Evolutionary conservation across 2,329 filamentous ascomycete species (phyloP), one percentile per base, ranked within the genome.

Genomic region (Fusarium luffae): DNA sequence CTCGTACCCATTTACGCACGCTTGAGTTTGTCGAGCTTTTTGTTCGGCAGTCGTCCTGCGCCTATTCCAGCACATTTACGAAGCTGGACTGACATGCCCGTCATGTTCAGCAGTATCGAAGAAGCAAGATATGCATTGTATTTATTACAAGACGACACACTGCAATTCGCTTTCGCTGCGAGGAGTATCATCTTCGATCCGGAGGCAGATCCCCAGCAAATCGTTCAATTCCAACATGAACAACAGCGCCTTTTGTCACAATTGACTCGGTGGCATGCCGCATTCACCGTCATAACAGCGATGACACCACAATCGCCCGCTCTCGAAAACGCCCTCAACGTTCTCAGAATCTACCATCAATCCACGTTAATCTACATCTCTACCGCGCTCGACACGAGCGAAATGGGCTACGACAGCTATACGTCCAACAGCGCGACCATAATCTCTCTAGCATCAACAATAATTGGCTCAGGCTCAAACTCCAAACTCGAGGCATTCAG

Each of bases 1-100:
- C 76, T 84, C 5, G 80, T 82, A 6, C 82, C 82, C 34, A 79
- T 84, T n/a, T 84, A 83, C 58, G 78, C 80, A 3, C 78, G 82
- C 0, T 77, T 84, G 4, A 81, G 81, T 52, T 67, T 84, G 10
- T 79, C 82, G 1, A 79, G 78, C 9, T 79, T 82, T 30, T 76
- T 83, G 46, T 80, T 83, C n/a, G 81, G 82, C 3, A 77, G 75
- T 23, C 77, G 70, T 6, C 80, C 81, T 0, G 76, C 76, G 3
- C 68, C 75, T 3, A 82, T 83, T 23, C 82, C 82, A 2, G 48
- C 71, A 0, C 73, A 77, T 27, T 70, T 83, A 14, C 79, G 78
- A 49, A 71, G 70, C 19, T 70, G 75, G 46, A 71, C 63, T 14
- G 68, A 77, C 5, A 67, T 80, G 2, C 80, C 81, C 0, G 72